Base-by-base conservation (phyloP, 352 stramenopile species). In the Phytophthora citricola region DNA sequence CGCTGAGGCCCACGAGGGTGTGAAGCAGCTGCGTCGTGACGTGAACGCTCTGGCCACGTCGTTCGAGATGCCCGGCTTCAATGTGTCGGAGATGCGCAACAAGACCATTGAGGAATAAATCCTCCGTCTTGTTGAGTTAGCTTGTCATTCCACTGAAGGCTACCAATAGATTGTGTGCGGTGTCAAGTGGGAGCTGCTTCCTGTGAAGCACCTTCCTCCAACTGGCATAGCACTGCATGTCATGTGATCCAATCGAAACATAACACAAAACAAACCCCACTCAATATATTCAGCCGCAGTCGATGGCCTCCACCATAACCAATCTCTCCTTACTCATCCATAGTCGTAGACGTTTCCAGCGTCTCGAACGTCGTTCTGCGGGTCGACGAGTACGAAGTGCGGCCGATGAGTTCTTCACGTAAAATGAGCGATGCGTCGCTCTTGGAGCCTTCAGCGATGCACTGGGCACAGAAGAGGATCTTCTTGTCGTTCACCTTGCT, bases 51-150 rank as follows among this genome's bases (percentile, higher is more conserved):
- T 99, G 55, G 91, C 96, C 26, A 94, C 86, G 22, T 86, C 77
- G 44, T 99, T 99, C 74, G 90, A 95, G 67, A 99, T 99, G 96
- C 97, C 97, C 58, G 97, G 97, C 52, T 97, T 99, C 65, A 96
- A 97, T 63, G 85, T 95, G 24, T 78, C 75, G 43, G 85, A 87
- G 64, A 97, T 97, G 91, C 84, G 85, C 79, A 91, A 93, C 87
- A 95, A 95, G 81, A 78, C 66, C 54, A 82, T 91, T 43, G 74
- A 91, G 49, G 78, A 80, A 60, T 91, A 90, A 80, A 39, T 60
- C 36, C 17, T 31, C 32, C 26, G 31, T 36, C 6, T 73, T 51
- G 26, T 38, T 39, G 44, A 50, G 29, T 31, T 67, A 56, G 44
- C 17, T 57, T 59, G 47, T 54, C 46, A 61, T 53, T 76, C 63